Evolutionary conservation across 352 stramenopile genomes (phyloP), one percentile per base, ranked within the genome.

Genomic region (Phytophthora niederhauseri): DNA sequence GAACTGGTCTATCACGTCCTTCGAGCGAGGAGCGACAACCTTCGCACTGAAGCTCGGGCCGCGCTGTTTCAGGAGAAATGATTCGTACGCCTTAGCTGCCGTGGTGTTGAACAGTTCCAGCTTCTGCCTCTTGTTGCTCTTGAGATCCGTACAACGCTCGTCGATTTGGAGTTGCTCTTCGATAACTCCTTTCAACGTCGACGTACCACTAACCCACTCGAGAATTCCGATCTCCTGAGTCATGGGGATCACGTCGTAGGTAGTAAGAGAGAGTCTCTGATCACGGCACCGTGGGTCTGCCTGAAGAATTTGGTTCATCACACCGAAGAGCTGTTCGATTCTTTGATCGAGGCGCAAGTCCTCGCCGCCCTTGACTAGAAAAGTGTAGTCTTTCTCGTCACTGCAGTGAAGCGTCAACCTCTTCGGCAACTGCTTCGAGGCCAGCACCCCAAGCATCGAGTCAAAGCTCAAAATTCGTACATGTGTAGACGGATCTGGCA

Each of bases 281-380:
- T 93, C 85, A 34, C 79, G 79, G 22, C 91, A 97, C 1, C 74
- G 70, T 6, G 84, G 69, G 34, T 96, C 73, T 38, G 77, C 73
- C 22, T 80, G 62, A 14, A 98, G 77, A 52, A 97, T 89, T 52
- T 90, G 79, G 65, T 98, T 98, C 88, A 98, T 97, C 22, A 97
- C 82, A 20, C 85, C 85, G 75, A 98, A 98, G 4, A 98, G 72
- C 62, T 97, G 91, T 63, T 98, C 89, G 55, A 98, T 97, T 54
- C 93, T 87, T 64, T 97, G 85, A 69, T 98, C 93, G 57, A 97
- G 80, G 6, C 93, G 87, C 57, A 98, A 68, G 54, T 98, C 93
- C 75, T 98, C 93, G 2, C 92, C 93, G 24, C 91, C 92, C 66
- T 98, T 98, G 2, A 98, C 87, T 7, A 96, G 76, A 48, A 95